Evolutionary conservation across 331 rosid species (phyloP).

Genomic region (Rhamnella rubrinervis): DNA sequence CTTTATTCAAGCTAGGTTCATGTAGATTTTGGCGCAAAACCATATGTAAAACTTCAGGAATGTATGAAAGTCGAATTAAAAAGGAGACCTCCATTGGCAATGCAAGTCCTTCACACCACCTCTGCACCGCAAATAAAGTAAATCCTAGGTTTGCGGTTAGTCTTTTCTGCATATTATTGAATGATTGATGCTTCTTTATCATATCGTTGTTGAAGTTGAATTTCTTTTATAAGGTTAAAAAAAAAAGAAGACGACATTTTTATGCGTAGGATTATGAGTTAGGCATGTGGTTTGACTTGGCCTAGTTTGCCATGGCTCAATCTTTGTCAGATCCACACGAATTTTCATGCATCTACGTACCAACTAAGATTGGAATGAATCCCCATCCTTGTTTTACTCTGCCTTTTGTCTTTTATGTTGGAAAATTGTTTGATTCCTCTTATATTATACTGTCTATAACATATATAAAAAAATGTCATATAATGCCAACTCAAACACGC

Average conservation of each 20-base stretch:
- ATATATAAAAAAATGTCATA: too few species aligned
- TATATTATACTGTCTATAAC: not conserved
- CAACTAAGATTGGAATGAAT: constrained; percentile 7
- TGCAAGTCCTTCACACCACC: not conserved
- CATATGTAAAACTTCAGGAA: constrained; percentile 20
- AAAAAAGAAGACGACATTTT: too few species aligned
- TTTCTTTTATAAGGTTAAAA: too few species aligned
- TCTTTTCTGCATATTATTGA: too few species aligned
- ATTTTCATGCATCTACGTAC: not conserved
- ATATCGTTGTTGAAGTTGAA: too few species aligned
- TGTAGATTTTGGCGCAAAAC: constrained; percentile 21
- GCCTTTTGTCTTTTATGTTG: constrained; percentile 4
- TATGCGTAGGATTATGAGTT: not conserved
- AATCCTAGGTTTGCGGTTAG: too few species aligned
- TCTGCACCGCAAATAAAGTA: not conserved
- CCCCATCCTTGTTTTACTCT: constrained; percentile 19
- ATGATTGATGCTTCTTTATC: too few species aligned
- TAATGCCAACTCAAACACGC: too few species aligned
- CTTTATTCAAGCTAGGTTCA: constrained; percentile 10
- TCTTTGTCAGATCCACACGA: constrained; percentile 11
- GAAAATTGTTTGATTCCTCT: constrained; percentile 14
- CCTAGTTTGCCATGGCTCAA: not conserved
- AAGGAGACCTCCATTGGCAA: not conserved
- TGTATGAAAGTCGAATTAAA: constrained; percentile 14
- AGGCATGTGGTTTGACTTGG: constrained; percentile 30